Base-by-base conservation (phyloP, 257 asterid species). In the Osmanthus fragrans region DNA sequence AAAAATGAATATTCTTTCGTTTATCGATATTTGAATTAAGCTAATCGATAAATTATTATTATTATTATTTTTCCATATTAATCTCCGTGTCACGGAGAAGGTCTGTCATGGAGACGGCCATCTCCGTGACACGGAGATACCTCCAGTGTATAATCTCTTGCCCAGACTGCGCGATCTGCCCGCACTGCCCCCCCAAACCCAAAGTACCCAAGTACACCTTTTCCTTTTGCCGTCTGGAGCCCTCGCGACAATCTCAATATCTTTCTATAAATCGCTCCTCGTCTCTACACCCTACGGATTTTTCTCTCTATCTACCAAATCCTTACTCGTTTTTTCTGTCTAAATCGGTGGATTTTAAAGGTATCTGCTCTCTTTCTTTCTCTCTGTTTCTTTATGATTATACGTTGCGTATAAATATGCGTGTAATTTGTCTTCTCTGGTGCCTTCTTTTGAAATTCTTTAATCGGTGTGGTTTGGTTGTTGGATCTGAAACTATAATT, bases 401-500 rank as follows among this genome's bases (percentile, higher is more conserved):
- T 77, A 6, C 16, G 58, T n/a, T 75, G 80, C 54, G 13, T 15
- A 25, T 12, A 23, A 27, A 63, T 11, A 27, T 63, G 19, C 29
- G 18, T 23, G 5, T 1, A 19, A 23, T 63, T 63, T 63, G 66
- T 58, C 29, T 27, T 56, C n/a, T 25, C 33, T 10, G 30, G 19
- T 2, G 25, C 7, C 21, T 29, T 45, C 11, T 11, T 33, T 51
- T 69, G 58, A 13, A 12, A 58, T 76, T 78, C 71, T 42, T 72
- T 75, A 73, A 72, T 71, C 72, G 79, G 33, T 12, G 72, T 30
- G 49, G 47, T 68, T 81, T 63, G 13, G 58, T 36, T 72, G 30
- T 76, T 78, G 82, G 84, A 84, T 87, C 86, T 76, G 77, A 78
- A 58, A 30, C 73, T n/a, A n/a, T n/a, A n/a, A n/a, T n/a, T n/a